Percentiles rank a stretch among this genome's conserved stretches.
Conservation (phyloP, 768 basidiomycete genomes). For the Nidularia sp. region DNA sequence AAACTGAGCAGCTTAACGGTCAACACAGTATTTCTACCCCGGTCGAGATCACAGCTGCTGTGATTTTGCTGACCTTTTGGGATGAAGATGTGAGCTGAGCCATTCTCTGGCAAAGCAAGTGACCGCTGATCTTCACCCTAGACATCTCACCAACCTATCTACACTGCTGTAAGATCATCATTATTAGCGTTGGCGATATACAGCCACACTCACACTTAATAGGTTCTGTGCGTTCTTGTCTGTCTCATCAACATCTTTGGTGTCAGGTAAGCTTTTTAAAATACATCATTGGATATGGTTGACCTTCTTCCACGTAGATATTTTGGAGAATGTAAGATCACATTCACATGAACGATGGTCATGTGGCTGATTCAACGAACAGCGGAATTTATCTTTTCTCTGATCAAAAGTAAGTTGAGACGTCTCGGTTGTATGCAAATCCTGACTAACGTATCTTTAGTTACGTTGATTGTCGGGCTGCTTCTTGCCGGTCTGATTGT, state of each 20-base stretch:
- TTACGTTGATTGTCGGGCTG: conserved; percentile 56
- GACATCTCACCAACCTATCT: conserved; percentile 47
- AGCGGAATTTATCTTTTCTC: conserved; percentile 66
- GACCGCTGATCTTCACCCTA: conserved; percentile 12
- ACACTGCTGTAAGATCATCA: conserved; percentile 36
- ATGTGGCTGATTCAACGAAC: not conserved
- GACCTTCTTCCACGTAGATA: conserved; percentile 25
- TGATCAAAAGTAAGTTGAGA: conserved; percentile 51
- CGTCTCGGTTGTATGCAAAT: not conserved
- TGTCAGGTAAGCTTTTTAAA: conserved; percentile 38
- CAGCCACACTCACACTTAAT: not conserved
- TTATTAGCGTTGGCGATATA: too few species aligned
- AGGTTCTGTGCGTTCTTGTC: conserved; percentile 51
- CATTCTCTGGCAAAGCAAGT: conserved; percentile 1
- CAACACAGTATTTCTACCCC: conserved; percentile 52
- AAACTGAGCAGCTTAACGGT: not conserved
- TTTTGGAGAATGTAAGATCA: conserved; percentile 57
- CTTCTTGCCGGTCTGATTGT: conserved; percentile 63
- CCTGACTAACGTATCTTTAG: conserved; percentile 19
- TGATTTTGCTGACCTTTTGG: conserved; percentile 72
- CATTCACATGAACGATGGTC: not conserved
- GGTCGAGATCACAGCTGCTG: conserved; percentile 72
- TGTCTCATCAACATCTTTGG: conserved; percentile 67
- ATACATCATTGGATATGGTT: not conserved
- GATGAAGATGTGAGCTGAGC: conserved; percentile 43